Percentiles rank a stretch among this genome's conserved stretches.
These are phyloP conservation scores for Roridomyces roridus DNA, from an alignment of 768 basidiomycete species.

Conservation along the genomic window DNA sequence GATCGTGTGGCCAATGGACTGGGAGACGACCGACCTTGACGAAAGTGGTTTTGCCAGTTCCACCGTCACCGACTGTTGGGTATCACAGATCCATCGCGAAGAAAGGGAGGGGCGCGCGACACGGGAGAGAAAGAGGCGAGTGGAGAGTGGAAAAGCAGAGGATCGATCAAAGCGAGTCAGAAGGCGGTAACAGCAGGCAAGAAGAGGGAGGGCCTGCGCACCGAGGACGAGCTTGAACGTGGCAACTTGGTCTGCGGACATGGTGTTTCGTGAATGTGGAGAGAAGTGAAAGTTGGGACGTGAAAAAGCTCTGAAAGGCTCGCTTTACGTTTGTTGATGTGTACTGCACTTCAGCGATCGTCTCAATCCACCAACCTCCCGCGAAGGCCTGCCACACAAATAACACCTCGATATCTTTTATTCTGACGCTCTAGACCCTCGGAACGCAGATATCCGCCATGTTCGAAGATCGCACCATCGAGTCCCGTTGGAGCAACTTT, in stretches of 20 bases:
- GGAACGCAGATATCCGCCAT: too few species aligned
- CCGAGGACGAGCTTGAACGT: constrained; percentile 99
- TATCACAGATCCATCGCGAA: constrained; percentile 28
- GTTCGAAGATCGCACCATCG: too few species aligned
- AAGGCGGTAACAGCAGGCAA: constrained; percentile 32
- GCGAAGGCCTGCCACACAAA: too few species aligned
- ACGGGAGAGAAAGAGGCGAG: constrained; percentile 24
- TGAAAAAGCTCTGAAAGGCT: constrained; percentile 46
- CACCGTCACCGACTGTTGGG: constrained; percentile 87
- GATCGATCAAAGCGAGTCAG: constrained; percentile 60
- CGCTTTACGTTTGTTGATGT: constrained; percentile 28
- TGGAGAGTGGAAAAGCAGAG: constrained; percentile 26
- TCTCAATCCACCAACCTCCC: not conserved
- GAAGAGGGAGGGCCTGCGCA: constrained; percentile 45
- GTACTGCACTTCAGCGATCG: not conserved
- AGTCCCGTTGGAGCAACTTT: too few species aligned
- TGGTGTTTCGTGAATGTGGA: constrained; percentile 32
- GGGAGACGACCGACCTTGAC: constrained; percentile 75
- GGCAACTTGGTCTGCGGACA: constrained; percentile 62
- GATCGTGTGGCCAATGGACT: constrained; percentile 46
- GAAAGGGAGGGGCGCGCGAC: constrained; percentile 18
- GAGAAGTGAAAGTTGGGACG: constrained; percentile 33
- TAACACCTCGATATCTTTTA: too few species aligned
- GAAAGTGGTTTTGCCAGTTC: constrained; percentile 98
- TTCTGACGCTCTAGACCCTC: too few species aligned